Conservation (phyloP, 495 filamentous ascomycete genomes). For the Penicillium taxi region DNA sequence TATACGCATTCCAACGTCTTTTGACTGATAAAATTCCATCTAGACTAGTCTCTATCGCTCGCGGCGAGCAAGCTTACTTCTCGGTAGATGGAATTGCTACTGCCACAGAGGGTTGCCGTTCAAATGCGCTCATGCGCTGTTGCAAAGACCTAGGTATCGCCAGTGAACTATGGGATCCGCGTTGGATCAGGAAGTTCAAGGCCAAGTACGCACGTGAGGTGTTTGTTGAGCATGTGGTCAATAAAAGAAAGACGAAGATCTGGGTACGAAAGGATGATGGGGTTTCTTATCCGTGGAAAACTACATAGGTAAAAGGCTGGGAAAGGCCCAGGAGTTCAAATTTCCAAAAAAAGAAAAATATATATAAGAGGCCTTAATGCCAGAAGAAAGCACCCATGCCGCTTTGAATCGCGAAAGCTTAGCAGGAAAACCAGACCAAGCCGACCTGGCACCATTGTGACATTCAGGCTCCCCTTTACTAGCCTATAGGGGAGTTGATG, state of each 20-base stretch:
- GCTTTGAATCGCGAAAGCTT: too few relatives aligned
- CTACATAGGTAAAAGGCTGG: too few relatives aligned
- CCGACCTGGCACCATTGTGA: too few relatives aligned
- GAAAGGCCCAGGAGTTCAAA: too few relatives aligned
- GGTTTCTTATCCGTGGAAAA: constrained; percentile 73
- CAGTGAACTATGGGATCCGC: constrained; percentile 92
- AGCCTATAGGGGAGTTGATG: too few relatives aligned
- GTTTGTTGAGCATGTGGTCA: constrained; percentile 72
- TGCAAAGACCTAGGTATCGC: constrained; percentile 97
- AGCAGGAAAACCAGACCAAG: too few relatives aligned
- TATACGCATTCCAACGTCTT: neutral
- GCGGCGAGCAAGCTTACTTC: constrained; percentile 95
- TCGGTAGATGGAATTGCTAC: constrained; percentile 88
- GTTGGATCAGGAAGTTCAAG: constrained; percentile 72
- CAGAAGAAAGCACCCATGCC: too few relatives aligned
- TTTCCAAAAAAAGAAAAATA: too few relatives aligned
- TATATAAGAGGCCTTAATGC: too few relatives aligned
- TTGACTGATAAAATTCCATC: constrained; percentile 1
- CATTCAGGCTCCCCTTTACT: too few relatives aligned
- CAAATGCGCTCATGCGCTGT: constrained; percentile 91
- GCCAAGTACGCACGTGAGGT: constrained; percentile 64
- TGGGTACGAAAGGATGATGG: constrained; percentile 80
- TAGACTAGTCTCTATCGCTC: constrained; percentile 83
- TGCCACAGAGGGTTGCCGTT: constrained; percentile 93
- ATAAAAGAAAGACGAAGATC: constrained; percentile 82